These are phyloP conservation scores for Rhodosporidiobolus odoratus DNA, from an alignment of 768 basidiomycete genomes.

Conservation along the genomic window DNA sequence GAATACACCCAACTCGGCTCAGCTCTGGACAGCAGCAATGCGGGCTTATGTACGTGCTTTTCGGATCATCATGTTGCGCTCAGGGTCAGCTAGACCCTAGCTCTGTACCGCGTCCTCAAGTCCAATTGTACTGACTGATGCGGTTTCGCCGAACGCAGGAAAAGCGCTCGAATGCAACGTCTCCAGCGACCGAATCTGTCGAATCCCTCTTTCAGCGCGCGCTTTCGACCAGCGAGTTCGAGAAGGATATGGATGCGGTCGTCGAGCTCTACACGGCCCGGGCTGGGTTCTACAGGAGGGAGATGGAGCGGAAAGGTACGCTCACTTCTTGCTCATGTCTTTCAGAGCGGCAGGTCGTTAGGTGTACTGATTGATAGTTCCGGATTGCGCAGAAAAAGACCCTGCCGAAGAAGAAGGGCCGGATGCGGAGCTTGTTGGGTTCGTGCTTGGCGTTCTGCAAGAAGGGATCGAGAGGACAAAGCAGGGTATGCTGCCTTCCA, in stretches of 20 bases:
- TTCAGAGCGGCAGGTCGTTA: not conserved
- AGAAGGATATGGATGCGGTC: constrained; percentile 61
- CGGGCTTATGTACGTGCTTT: constrained; percentile 13
- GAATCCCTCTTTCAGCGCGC: constrained; percentile 30
- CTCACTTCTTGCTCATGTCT: not conserved
- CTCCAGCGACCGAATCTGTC: constrained; percentile 11
- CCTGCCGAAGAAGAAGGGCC: constrained; percentile 8
- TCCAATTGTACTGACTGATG: not conserved
- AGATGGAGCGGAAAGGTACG: constrained; percentile 20
- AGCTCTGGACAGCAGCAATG: constrained; percentile 16
- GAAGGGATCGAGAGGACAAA: constrained; percentile 61
- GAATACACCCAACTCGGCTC: constrained; percentile 1
- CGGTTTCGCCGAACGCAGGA: not conserved
- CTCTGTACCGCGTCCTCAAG: too few relatives aligned
- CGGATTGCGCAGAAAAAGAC: too few relatives aligned
- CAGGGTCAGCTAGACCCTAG: too few relatives aligned
- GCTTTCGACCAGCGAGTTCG: constrained; percentile 17
- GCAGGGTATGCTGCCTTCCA: constrained; percentile 50
- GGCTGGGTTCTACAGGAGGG: constrained; percentile 33
- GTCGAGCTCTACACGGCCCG: constrained; percentile 61
- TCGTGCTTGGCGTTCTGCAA: constrained; percentile 53
- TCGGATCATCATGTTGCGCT: too few relatives aligned
- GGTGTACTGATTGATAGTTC: too few relatives aligned
- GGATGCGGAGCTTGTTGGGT: not conserved
- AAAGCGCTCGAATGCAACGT: constrained; percentile 2